Evolutionary conservation across 352 stramenopile species (phyloP).

Genomic region (Phytophthora chlamydospora): DNA sequence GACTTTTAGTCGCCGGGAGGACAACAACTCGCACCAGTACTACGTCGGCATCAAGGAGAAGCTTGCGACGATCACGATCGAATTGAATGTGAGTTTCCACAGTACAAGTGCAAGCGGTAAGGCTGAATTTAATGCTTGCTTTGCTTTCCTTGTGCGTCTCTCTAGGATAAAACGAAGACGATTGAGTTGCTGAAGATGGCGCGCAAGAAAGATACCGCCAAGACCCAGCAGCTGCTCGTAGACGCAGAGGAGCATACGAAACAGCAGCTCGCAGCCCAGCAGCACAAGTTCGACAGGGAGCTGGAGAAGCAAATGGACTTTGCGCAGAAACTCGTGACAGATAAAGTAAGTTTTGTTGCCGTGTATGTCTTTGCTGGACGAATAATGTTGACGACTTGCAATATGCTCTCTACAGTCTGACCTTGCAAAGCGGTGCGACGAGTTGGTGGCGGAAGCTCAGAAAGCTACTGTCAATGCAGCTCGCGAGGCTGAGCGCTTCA

Average conservation of each 20-base stretch:
- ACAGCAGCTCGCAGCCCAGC: conserved; percentile 59
- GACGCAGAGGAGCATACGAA: conserved; percentile 59
- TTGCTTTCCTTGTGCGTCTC: not conserved
- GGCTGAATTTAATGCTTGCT: conserved; percentile 1
- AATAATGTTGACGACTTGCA: not conserved
- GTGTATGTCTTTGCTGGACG: not conserved
- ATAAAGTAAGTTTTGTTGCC: conserved; percentile 56
- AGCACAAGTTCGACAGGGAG: conserved; percentile 71
- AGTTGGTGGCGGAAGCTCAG: conserved; percentile 71
- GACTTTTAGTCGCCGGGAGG: conserved; percentile 29
- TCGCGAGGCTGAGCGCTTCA: conserved; percentile 67
- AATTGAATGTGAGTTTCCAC: conserved; percentile 61
- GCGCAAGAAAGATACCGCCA: conserved; percentile 77
- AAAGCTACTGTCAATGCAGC: conserved; percentile 46
- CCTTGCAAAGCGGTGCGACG: conserved; percentile 75
- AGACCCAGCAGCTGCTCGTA: conserved; percentile 58
- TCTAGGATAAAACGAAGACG: conserved; percentile 85
- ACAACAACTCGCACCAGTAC: conserved; percentile 59
- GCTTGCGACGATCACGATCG: conserved; percentile 76
- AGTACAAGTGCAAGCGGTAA: conserved; percentile 1
- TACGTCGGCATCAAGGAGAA: conserved; percentile 82
- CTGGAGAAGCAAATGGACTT: conserved; percentile 86
- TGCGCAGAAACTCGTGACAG: conserved; percentile 70
- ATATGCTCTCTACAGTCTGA: conserved; percentile 41
- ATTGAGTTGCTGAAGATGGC: conserved; percentile 79